phyloP scores from a whole-genome alignment of 2,329 filamentous ascomycete species.

The Pyricularia sp. region DNA sequence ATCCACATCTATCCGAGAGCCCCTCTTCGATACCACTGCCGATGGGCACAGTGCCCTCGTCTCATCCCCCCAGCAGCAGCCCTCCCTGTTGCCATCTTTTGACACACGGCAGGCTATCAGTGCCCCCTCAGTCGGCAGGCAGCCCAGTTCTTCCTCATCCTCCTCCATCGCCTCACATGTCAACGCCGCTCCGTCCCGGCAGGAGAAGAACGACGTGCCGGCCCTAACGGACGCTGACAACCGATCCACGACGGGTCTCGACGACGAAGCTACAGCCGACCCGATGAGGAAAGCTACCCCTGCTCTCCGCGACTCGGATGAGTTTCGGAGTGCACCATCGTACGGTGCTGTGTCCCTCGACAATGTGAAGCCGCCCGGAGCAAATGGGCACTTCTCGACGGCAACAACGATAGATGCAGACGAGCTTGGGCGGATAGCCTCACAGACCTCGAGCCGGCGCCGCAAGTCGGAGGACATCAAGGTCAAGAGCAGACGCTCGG shows the following conservation, averaged over 20 bases:
- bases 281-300: constrained; percentile 18
- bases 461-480: constrained; percentile 6
- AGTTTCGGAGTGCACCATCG: constrained; percentile 18
- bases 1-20: constrained; percentile 6
- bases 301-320: constrained; percentile 20
- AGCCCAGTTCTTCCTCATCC: background rate
- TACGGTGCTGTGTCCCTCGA: constrained; percentile 22
- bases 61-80: constrained; percentile 1
- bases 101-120: background rate
- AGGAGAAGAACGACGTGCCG: constrained; percentile 4
- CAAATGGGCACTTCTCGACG: constrained; percentile 1
- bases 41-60: constrained; percentile 1
- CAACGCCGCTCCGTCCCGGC: background rate
- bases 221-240: constrained; percentile 4
- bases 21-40: background rate
- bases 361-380: constrained; percentile 1
- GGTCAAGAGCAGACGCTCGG: constrained; percentile 23
- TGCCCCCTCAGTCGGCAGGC: background rate
- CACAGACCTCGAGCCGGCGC: background rate
- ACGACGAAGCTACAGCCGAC: constrained; percentile 10
- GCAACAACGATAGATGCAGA: background rate
- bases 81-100: constrained; percentile 2
- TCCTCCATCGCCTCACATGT: constrained; percentile 5
- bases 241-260: constrained; percentile 10
- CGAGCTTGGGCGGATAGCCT: background rate